A percentile compares a stretch with the other conserved stretches of the same genome.
Evolutionary conservation across 1,284 basidiomycete genomes (phyloP).

Genomic region (Coniophora puteana): DNA sequence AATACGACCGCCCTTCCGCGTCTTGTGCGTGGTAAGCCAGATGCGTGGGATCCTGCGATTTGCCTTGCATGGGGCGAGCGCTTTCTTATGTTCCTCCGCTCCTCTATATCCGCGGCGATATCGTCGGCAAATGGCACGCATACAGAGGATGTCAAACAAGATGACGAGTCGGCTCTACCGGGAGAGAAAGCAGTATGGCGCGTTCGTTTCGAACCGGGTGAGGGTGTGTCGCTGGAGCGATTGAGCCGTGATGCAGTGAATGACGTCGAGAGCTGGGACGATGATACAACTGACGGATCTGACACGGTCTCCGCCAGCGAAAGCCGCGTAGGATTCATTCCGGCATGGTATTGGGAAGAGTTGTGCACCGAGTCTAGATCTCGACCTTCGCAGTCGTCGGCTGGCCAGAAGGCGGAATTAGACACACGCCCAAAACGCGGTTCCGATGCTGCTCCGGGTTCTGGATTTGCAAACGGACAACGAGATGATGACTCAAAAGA

Average conservation of each 20-base stretch:
- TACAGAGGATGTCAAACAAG: constrained; percentile 10
- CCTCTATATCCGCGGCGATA: constrained; percentile 25
- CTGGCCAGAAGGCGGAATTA: too few relatives aligned
- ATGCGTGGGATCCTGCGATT: constrained; percentile 74
- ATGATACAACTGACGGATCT: too few relatives aligned
- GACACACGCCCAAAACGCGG: too few relatives aligned
- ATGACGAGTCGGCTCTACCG: constrained; percentile 11
- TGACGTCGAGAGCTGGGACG: constrained; percentile 63
- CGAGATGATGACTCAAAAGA: too few relatives aligned
- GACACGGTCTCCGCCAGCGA: too few relatives aligned
- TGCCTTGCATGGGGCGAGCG: constrained; percentile 73
- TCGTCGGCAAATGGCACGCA: too few relatives aligned
- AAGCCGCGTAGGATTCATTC: constrained; percentile 74
- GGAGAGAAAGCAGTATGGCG: constrained; percentile 54
- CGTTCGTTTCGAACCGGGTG: constrained; percentile 53
- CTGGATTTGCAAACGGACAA: too few relatives aligned
- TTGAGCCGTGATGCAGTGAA: constrained; percentile 44
- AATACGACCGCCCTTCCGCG: constrained; percentile 71
- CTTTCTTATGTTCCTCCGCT: constrained; percentile 58
- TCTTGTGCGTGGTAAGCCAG: constrained; percentile 68
- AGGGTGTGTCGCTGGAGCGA: constrained; percentile 42
- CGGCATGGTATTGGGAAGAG: constrained; percentile 67
- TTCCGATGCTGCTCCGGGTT: too few relatives aligned
- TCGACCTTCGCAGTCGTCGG: too few relatives aligned
- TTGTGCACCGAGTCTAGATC: too few relatives aligned